Evolutionary conservation across 176 grass and related monocot genomes (phyloP), one percentile per base, ranked within the genome.

Genomic region (Triticum turgidum): DNA sequence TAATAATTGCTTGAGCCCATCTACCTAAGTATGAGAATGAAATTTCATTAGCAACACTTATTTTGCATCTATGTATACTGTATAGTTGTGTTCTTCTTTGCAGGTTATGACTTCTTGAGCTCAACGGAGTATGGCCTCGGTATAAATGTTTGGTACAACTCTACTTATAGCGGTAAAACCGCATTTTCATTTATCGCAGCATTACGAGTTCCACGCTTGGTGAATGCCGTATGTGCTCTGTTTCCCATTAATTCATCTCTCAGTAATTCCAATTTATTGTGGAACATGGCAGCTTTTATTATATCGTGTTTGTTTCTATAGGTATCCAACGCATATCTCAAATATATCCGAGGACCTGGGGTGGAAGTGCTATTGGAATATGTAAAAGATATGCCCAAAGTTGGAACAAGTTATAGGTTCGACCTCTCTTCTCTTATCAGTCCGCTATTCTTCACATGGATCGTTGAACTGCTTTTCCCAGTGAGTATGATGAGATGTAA

Each of bases 381-480:
- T 91, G 88, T 98, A 9, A 94, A 91, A 91, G 96, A 98, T 59
- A 98, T 93, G 87, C 93, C 96, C 66, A 94, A 96, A 91, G 54
- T 84, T 72, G 90, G 88, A 88, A 94, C 91, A 68, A 89, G 74
- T 38, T 81, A 27, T 70, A 88, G 56, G 59, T 15, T 94, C 10
- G 92, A 98, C 52, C 41, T 94, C 25, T 92, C 93, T 86, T 92
- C 93, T 88, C 78, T 96, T 88, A 79, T 98, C 73, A 92, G 92
- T 91, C 78, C 65, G 24, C 81, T 96, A 85, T 98, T 96, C 93
- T 96, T 98, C 88, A 91, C 96, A 76, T 96, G 96, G 96, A 90
- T 94, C 7, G 62, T 92, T 82, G 63, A 94, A 81, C 88, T 98
- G 42, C 96, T 92, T 88, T 96, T 98, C 65, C 96, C 96, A 38